Percentiles rank a stretch among this genome's conserved stretches.
These are phyloP conservation scores for Pleoardoris graminearum DNA, from an alignment of 2,329 filamentous ascomycete species.

Conservation along the genomic window DNA sequence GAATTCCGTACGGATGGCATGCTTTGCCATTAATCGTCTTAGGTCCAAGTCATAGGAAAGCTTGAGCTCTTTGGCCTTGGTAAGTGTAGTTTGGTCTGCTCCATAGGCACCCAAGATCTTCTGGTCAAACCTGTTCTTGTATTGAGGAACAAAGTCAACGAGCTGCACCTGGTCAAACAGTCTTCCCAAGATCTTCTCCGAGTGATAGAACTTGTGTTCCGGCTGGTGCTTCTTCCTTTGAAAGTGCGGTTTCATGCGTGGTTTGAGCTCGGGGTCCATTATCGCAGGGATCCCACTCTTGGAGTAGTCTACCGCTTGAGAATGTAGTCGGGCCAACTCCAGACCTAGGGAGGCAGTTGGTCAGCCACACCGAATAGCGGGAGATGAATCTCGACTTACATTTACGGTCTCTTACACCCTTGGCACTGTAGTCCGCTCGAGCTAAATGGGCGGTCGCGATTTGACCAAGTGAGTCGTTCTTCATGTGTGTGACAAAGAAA, in stretches of 20 bases:
- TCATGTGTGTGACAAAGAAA: conserved; percentile 93
- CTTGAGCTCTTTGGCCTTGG: conserved; percentile 69
- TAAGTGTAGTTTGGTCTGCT: conserved; percentile 59
- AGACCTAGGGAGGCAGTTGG: conserved; percentile 53
- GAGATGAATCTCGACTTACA: conserved; percentile 56
- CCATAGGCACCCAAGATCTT: conserved; percentile 69
- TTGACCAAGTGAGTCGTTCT: conserved; percentile 77
- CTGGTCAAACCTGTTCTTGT: conserved; percentile 72
- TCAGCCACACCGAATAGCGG: not conserved
- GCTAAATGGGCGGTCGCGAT: conserved; percentile 86
- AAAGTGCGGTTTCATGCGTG: conserved; percentile 77
- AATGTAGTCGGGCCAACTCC: conserved; percentile 78
- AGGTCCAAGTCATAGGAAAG: conserved; percentile 75
- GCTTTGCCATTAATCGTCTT: conserved; percentile 79
- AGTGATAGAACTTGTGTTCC: conserved; percentile 62
- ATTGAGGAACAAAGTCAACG: conserved; percentile 73
- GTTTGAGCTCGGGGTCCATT: conserved; percentile 65
- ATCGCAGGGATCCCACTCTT: conserved; percentile 82
- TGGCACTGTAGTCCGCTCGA: conserved; percentile 65
- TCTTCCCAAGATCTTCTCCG: conserved; percentile 72
- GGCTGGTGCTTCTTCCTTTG: conserved; percentile 69
- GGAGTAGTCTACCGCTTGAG: conserved; percentile 88
- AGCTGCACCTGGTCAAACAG: conserved; percentile 77
- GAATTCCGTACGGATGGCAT: conserved; percentile 83
- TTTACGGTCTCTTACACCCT: conserved; percentile 67